Conservation (phyloP, 2,329 filamentous ascomycete genomes). For the Waltergamsia citrina region DNA sequence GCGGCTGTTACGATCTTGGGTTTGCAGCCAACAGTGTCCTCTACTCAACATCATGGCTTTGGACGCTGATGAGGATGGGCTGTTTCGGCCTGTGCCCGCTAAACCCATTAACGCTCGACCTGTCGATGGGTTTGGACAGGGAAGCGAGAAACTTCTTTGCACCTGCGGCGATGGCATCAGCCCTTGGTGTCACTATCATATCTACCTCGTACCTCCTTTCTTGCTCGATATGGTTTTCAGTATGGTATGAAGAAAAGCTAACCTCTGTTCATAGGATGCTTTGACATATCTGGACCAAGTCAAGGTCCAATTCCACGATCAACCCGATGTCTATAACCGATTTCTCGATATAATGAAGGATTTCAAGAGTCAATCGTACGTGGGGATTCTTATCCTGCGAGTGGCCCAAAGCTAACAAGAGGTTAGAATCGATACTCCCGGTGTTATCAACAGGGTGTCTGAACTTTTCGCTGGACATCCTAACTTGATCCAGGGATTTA, state of each 20-base stretch:
- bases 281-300: slow-evolving; percentile 96
- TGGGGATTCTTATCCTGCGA: too few relatives aligned
- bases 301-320: slow-evolving; percentile 94
- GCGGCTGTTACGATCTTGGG: too few relatives aligned
- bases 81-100: too few relatives aligned
- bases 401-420: slow-evolving; percentile 10
- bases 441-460: slow-evolving; percentile 93
- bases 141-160: slow-evolving; percentile 6
- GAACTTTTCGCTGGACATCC: slow-evolving; percentile 93
- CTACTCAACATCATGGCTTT: too few relatives aligned
- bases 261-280: slow-evolving; percentile 42
- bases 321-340: slow-evolving; percentile 93
- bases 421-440: slow-evolving; percentile 81
- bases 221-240: background rate
- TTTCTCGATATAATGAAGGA: slow-evolving; percentile 99
- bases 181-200: slow-evolving; percentile 12
- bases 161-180: slow-evolving; percentile 9
- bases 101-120: too few relatives aligned
- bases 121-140: too few relatives aligned
- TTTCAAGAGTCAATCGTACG: slow-evolving; percentile 93
- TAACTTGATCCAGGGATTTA: slow-evolving; percentile 93
- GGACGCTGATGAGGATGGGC: too few relatives aligned
- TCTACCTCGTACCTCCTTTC: slow-evolving; percentile 12
- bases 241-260: background rate
- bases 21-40: too few relatives aligned